Base-by-base conservation (phyloP, 768 basidiomycete species). In the Strobilomyces dryophilus region DNA sequence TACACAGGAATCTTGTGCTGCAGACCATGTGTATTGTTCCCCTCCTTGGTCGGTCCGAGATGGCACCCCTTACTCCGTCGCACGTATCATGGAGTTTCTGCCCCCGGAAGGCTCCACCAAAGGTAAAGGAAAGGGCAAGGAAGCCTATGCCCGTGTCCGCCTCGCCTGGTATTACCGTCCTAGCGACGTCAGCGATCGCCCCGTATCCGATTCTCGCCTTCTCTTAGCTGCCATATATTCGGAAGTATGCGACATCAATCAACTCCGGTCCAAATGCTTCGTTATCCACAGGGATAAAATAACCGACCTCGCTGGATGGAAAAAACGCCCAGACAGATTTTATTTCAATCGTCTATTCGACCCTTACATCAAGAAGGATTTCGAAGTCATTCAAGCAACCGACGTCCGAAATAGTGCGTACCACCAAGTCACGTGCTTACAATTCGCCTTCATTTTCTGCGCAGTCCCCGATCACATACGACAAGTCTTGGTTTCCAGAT, bases 111-210 rank as follows among this genome's bases (percentile, higher is more conserved):
- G 87, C 49, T 75, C 76, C 37, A 75, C 82, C 36, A 89, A 82
- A 71, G 82, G 81, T 52, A 76, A 78, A 56, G 84, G 84, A 51
- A 80, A 80, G 61, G 81, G 81, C 63, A 83, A 82, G 63, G 84
- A 84, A 66, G 74, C 78, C 17, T 87, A 82, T 68, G 85, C 87
- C 60, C 88, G 91, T 65, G 93, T 93, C 59, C 85, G 94, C 47
- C 79, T 98, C 51, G 92, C 92, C 42, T 94, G 94, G 84, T 98
- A 95, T 75, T 97, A 98, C 76, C 90, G 95, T 59, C 93, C 93
- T 47, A 84, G 87, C 73, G 95, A 98, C 80, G 90, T 98, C 61
- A 91, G 87, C 67, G 92, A 93, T 75, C 87, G 95, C 53, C 81
- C 87, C 27, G 86, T 93, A 54, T 82, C 89, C 53, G 95, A 99